These are phyloP conservation scores for Ampelomyces quisqualis DNA, from an alignment of 2,329 filamentous ascomycete genomes.

Conservation along the genomic window DNA sequence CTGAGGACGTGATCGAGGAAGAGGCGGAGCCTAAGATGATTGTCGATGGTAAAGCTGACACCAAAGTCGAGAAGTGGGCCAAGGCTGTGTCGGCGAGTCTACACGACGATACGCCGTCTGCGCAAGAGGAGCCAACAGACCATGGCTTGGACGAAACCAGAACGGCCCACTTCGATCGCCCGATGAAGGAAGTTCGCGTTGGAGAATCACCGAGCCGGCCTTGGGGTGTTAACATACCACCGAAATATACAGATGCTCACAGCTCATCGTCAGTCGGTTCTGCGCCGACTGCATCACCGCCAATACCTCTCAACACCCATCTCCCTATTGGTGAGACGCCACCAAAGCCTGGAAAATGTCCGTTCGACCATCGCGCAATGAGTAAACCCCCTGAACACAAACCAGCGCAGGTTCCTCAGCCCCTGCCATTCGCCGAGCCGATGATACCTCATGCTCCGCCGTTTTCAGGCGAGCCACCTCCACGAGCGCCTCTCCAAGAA, in stretches of 20 bases:
- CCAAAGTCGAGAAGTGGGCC: slow-evolving; percentile 84
- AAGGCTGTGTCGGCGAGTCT: slow-evolving; percentile 67
- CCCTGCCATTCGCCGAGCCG: slow-evolving; percentile 14
- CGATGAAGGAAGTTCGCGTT: slow-evolving; percentile 84
- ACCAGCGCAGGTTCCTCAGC: slow-evolving; percentile 9
- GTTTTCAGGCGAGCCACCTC: slow-evolving; percentile 7
- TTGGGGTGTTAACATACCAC: slow-evolving; percentile 85
- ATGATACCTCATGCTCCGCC: slow-evolving; percentile 14
- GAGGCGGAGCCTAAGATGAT: slow-evolving; percentile 44
- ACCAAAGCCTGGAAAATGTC: slow-evolving; percentile 37
- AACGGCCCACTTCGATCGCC: slow-evolving; percentile 76
- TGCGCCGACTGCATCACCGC: slow-evolving; percentile 47
- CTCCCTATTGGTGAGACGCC: slow-evolving; percentile 27
- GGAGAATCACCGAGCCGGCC: slow-evolving; percentile 91
- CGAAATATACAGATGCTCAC: slow-evolving; percentile 47
- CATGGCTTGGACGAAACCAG: slow-evolving; percentile 59
- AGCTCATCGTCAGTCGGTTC: slow-evolving; percentile 44
- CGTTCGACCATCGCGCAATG: slow-evolving; percentile 38
- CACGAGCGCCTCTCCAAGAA: slow-evolving; percentile 7
- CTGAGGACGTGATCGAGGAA: slow-evolving; percentile 51
- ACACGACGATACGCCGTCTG: slow-evolving; percentile 44
- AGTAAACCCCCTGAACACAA: slow-evolving; percentile 15
- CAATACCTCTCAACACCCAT: slow-evolving; percentile 54
- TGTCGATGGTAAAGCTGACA: slow-evolving; percentile 54
- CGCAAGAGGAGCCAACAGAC: slow-evolving; percentile 42